Conservation (phyloP, 306 rosid genomes). For the Cicer chorassanicum region DNA sequence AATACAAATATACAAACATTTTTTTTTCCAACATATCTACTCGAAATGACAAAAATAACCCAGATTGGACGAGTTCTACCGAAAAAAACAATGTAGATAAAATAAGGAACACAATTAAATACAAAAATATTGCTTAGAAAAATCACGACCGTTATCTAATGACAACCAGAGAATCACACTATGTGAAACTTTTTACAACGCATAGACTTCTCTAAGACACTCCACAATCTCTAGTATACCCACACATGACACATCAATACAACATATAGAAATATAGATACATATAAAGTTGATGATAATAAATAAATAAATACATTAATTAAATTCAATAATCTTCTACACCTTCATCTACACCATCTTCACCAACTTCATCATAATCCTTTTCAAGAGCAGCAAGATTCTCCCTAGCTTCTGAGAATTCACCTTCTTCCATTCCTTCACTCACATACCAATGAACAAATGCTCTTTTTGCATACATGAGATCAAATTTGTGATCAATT, state of each 20-base stretch:
- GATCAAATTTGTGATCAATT: slow-evolving; percentile 74
- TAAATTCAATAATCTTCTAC: slow-evolving; percentile 51
- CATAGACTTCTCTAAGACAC: too few relatives aligned
- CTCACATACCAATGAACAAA: slow-evolving; percentile 86
- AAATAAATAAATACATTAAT: not conserved
- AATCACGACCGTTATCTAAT: too few relatives aligned
- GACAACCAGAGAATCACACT: too few relatives aligned
- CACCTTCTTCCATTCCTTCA: slow-evolving; percentile 94
- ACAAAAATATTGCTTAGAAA: too few relatives aligned
- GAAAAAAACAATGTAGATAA: too few relatives aligned
- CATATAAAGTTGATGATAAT: not conserved
- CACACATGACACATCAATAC: not conserved
- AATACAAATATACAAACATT: not conserved
- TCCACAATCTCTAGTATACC: too few relatives aligned
- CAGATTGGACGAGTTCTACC: too few relatives aligned
- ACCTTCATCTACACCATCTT: slow-evolving; percentile 59
- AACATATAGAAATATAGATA: not conserved
- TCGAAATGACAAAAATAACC: too few relatives aligned
- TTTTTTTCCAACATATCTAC: too few relatives aligned
- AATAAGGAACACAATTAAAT: too few relatives aligned
- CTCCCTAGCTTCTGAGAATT: slow-evolving; percentile 81
- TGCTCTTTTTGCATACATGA: slow-evolving; percentile 76
- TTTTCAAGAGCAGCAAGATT: slow-evolving; percentile 83
- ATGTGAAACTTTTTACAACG: too few relatives aligned
- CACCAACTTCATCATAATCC: slow-evolving; percentile 79